These are phyloP conservation scores for Lepidium campestre DNA, from an alignment of 441 rosid genomes.

Conservation along the genomic window DNA sequence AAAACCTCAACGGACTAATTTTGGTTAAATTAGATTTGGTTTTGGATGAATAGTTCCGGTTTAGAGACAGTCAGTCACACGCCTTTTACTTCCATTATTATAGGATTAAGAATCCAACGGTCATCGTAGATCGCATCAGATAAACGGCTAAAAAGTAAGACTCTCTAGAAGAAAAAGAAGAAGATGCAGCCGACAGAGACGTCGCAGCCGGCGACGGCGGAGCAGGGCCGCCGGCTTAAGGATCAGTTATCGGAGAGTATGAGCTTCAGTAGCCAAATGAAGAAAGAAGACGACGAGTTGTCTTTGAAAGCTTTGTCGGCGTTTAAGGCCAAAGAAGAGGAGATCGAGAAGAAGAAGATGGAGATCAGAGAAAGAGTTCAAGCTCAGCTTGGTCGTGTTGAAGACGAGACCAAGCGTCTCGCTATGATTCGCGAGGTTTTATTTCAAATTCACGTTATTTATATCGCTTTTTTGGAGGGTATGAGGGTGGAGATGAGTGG, in stretches of 20 bases:
- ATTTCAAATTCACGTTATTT: not conserved
- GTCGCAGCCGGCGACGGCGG: constrained; percentile 36
- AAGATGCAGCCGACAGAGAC: constrained; percentile 43
- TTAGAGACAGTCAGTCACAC: not conserved
- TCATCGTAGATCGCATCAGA: constrained; percentile 10
- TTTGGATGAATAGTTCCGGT: not conserved
- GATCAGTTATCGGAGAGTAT: constrained; percentile 70
- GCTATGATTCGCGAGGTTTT: constrained; percentile 76
- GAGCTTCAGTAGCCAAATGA: constrained; percentile 83
- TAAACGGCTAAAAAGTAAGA: constrained; percentile 9
- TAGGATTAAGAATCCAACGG: constrained; percentile 22
- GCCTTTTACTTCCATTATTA: constrained; percentile 4
- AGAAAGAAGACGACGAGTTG: constrained; percentile 89
- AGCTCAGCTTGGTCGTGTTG: constrained; percentile 77
- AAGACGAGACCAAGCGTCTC: constrained; percentile 64
- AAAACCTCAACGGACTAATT: too few species aligned
- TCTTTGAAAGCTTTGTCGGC: constrained; percentile 76
- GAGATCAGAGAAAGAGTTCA: constrained; percentile 76
- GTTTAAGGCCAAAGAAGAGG: constrained; percentile 85
- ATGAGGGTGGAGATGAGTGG: not conserved
- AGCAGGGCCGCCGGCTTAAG: constrained; percentile 42
- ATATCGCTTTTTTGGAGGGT: not conserved
- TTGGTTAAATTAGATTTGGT: not conserved
- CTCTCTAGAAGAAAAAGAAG: constrained; percentile 5
- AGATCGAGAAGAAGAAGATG: constrained; percentile 85